Percentiles rank a stretch among this genome's conserved stretches.
Evolutionary conservation across 371 early-diverging fungal genomes (phyloP).

Genomic region (Dipsacomyces acuminosporus): DNA sequence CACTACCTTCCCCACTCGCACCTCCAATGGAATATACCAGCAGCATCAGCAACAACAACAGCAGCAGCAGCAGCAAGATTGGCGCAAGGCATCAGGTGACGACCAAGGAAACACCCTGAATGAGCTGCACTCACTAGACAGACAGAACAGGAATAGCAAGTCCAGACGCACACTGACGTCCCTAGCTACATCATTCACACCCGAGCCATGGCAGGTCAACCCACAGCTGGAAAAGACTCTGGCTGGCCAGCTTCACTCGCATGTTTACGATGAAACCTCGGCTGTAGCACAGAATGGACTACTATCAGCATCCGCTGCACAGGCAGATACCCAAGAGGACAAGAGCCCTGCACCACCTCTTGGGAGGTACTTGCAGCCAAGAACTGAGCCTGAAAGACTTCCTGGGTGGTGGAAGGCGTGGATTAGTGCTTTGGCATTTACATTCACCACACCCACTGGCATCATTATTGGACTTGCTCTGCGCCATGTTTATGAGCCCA

Average conservation of each 20-base stretch:
- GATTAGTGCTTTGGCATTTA: conserved; percentile 55
- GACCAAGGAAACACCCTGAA: no score
- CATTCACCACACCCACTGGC: conserved; percentile 65
- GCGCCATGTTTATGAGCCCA: conserved; percentile 53
- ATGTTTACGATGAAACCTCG: no score
- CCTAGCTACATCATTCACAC: conserved; percentile 38
- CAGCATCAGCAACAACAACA: neutral
- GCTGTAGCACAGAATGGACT: no score
- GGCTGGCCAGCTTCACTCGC: neutral
- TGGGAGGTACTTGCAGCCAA: conserved; percentile 13
- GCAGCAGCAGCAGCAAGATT: neutral
- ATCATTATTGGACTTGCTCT: conserved; percentile 64
- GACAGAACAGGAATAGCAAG: conserved; percentile 12
- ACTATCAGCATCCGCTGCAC: no score
- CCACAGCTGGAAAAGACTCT: conserved; percentile 30
- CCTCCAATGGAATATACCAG: no score
- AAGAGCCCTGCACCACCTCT: no score
- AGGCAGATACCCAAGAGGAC: neutral
- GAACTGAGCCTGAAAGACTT: conserved; percentile 19
- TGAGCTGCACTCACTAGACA: neutral
- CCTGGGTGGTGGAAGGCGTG: conserved; percentile 44
- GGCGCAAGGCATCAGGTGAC: neutral
- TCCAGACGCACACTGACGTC: conserved; percentile 33
- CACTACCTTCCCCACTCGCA: neutral
- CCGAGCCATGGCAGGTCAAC: conserved; percentile 44